Conservation (phyloP, 371 early-diverging fungal genomes). For the Entomophthora muscae region DNA sequence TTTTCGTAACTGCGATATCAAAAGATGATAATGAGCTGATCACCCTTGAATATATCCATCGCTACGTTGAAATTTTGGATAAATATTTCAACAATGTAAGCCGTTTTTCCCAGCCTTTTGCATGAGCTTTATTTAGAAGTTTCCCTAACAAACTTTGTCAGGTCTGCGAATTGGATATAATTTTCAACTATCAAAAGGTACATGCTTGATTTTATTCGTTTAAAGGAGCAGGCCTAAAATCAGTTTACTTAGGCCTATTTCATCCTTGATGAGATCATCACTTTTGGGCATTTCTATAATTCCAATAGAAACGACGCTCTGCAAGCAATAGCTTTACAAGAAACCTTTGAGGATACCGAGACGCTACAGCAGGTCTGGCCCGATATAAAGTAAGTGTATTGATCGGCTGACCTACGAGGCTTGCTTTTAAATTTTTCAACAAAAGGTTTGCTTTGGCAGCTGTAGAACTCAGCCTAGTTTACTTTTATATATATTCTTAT, state of each 20-base stretch:
- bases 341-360: constrained; percentile 52
- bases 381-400: background rate
- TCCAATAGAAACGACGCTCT: constrained; percentile 62
- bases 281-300: constrained; percentile 72
- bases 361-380: background rate
- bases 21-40: constrained; percentile 85
- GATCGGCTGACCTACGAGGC: background rate
- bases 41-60: constrained; percentile 85
- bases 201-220: too few species aligned
- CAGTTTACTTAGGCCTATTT: constrained; percentile 6
- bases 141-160: too few species aligned
- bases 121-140: too few species aligned
- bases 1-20: constrained; percentile 84
- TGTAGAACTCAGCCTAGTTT: too few species aligned
- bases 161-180: constrained; percentile 79
- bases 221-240: too few species aligned
- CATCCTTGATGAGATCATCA: constrained; percentile 47
- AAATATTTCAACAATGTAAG: constrained; percentile 89
- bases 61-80: constrained; percentile 93
- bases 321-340: constrained; percentile 52
- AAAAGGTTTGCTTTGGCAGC: too few species aligned
- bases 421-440: background rate
- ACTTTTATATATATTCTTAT: background rate
- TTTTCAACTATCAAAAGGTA: constrained; percentile 75
- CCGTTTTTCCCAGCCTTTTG: too few species aligned